Percentiles rank a stretch among this genome's conserved stretches.
phyloP scores from a whole-genome alignment of 2,329 filamentous ascomycete species.

The Seiridium unicorne region DNA sequence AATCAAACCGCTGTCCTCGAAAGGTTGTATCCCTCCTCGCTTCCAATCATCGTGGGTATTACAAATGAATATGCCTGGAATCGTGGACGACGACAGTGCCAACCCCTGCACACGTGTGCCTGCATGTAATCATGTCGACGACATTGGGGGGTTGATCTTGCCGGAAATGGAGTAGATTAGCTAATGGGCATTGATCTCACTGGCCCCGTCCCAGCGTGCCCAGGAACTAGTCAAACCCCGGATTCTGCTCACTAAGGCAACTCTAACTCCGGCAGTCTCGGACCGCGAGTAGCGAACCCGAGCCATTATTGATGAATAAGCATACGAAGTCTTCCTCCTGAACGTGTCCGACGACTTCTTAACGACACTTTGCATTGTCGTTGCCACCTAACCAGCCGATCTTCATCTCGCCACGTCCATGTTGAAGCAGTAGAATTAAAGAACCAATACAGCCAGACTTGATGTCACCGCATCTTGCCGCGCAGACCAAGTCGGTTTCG shows the following conservation, averaged over 20 bases:
- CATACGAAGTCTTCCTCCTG: neutral
- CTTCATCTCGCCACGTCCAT: too few species aligned
- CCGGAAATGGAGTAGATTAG: neutral
- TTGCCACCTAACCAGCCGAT: too few species aligned
- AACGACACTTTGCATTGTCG: too few species aligned
- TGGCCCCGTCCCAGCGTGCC: neutral
- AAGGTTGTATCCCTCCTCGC: neutral
- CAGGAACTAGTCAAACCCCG: neutral
- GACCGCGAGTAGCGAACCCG: neutral
- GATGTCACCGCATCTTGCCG: too few species aligned
- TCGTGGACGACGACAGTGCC: neutral
- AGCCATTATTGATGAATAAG: conserved; percentile 1
- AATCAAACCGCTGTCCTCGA: neutral
- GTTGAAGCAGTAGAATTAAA: too few species aligned
- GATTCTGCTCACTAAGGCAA: conserved; percentile 1
- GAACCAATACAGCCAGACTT: too few species aligned
- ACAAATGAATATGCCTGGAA: neutral
- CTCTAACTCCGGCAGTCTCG: neutral
- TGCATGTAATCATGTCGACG: neutral
- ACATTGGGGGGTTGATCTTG: neutral
- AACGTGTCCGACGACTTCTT: too few species aligned
- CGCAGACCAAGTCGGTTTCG: too few species aligned
- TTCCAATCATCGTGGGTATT: neutral
- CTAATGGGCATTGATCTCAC: conserved; percentile 1
- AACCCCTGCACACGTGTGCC: too few species aligned